Base-by-base conservation (phyloP, 768 basidiomycete genomes). In the Strobilomyces echinocephalus region DNA sequence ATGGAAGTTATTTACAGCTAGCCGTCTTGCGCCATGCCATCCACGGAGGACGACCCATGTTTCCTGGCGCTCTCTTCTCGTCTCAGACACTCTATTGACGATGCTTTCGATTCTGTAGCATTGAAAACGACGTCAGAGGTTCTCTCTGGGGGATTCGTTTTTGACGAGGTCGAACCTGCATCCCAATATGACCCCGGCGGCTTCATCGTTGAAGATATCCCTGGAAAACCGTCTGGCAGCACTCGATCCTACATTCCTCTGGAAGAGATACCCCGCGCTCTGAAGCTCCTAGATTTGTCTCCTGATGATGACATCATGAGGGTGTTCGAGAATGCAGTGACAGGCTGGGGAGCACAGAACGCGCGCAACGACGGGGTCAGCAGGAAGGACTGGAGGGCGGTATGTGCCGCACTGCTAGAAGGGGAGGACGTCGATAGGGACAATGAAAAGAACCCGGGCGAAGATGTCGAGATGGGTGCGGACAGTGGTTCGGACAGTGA, bases 331-430 rank as follows among this genome's bases (percentile, higher is more conserved):
- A 88, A 87, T 55, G 90, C 91, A 3, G 85, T 87, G 0, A 73
- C 79, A 2, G 90, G 88, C 16, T 91, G 90, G 89, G 69, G 68
- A 45, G 72, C 69, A 12, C 70, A 69, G 10, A 55, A 63, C 33
- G 52, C 54, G 7, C 63, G 60, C 31, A 71, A 66, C 14, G 67
- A 68, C 28, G 65, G 70, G 41, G 79, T 93, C 24, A 80, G 76
- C 58, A 72, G 76, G 46, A 81, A 83, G 28, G 90, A 91, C 63
- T 93, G 87, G 87, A 79, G 87, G 35, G 78, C 87, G 12, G 86
- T 93, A 5, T 92, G 90, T 64, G 82, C 85, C 10, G 85, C 85
- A 5, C 72, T 93, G 12, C 73, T 92, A 5, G 85, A 82, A 54
- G 72, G 70, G 42, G 69, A 64, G 20, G 60, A 66, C 15, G 18